Conservation (phyloP, 306 rosid species). For the Cicer bijugum region DNA sequence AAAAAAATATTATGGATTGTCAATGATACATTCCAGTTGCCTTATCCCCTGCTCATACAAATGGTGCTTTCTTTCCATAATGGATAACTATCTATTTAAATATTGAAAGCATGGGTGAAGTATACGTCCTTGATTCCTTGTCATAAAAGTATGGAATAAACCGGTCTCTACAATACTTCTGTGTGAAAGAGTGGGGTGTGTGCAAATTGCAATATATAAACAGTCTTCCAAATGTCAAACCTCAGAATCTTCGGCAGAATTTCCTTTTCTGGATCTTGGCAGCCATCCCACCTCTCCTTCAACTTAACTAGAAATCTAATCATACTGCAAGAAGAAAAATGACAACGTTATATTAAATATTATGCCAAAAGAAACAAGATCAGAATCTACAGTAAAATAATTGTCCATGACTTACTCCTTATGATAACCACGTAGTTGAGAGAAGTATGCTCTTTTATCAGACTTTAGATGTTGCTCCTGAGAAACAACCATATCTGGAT, state of each 20-base stretch:
- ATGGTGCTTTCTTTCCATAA: slow-evolving; percentile 7
- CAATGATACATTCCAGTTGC: slow-evolving; percentile 17
- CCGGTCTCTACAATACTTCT: slow-evolving; percentile 9
- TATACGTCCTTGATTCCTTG: slow-evolving; percentile 27
- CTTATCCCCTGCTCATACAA: slow-evolving; percentile 24
- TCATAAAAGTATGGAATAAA: slow-evolving; percentile 30
- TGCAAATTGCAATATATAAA: slow-evolving; percentile 21
- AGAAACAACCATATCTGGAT: slow-evolving; percentile 77
- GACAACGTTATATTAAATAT: slow-evolving; percentile 25
- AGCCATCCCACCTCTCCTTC: slow-evolving; percentile 67
- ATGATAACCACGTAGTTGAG: slow-evolving; percentile 75
- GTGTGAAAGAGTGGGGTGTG: slow-evolving; percentile 5
- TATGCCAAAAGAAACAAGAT: slow-evolving; percentile 41
- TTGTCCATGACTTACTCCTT: slow-evolving; percentile 61
- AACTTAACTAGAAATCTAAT: slow-evolving; percentile 64
- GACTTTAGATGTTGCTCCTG: slow-evolving; percentile 62
- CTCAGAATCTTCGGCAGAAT: slow-evolving; percentile 66
- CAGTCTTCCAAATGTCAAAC: slow-evolving; percentile 51
- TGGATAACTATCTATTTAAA: slow-evolving; percentile 16
- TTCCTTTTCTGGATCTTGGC: slow-evolving; percentile 81
- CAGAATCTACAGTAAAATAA: slow-evolving; percentile 23
- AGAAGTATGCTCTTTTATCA: slow-evolving; percentile 66
- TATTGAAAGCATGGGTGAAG: slow-evolving; percentile 24
- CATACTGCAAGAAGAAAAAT: slow-evolving; percentile 70
- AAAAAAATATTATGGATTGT: slow-evolving; percentile 2